Evolutionary conservation across 495 filamentous ascomycete species (phyloP).

Genomic region (Tuber borchii): DNA sequence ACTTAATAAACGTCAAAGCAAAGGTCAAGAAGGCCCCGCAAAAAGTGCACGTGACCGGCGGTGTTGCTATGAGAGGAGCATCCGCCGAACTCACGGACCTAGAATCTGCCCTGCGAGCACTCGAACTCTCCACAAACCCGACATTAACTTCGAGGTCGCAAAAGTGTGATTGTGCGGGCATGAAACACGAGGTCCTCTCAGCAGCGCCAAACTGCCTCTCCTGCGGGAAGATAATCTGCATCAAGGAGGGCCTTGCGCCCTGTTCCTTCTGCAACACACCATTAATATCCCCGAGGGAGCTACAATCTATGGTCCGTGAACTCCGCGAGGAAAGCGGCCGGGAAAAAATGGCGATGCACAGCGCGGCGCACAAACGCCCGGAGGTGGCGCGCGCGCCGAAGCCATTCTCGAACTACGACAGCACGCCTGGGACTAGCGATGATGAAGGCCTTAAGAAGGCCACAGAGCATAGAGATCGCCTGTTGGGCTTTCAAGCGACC

Average conservation of each 20-base stretch:
- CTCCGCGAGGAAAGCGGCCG: constrained; percentile 78
- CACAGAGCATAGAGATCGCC: constrained; percentile 70
- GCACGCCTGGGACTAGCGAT: constrained; percentile 45
- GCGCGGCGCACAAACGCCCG: constrained; percentile 57
- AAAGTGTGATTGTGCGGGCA: constrained; percentile 76
- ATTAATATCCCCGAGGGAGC: constrained; percentile 62
- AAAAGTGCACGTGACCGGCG: constrained; percentile 60
- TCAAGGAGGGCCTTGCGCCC: constrained; percentile 86
- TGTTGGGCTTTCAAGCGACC: constrained; percentile 78
- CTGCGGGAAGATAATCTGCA: constrained; percentile 95
- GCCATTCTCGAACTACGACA: constrained; percentile 47
- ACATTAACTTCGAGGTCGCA: constrained; percentile 53
- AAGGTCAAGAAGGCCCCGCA: constrained; percentile 42
- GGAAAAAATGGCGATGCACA: constrained; percentile 75
- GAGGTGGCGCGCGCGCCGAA: constrained; percentile 53
- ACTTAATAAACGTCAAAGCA: constrained; percentile 55
- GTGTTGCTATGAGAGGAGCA: constrained; percentile 67
- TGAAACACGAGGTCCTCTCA: constrained; percentile 73
- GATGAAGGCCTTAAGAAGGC: constrained; percentile 54
- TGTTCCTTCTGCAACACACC: constrained; percentile 84
- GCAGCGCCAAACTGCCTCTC: constrained; percentile 86
- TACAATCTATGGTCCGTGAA: constrained; percentile 77
- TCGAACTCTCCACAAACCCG: constrained; percentile 87
- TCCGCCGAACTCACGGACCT: constrained; percentile 73
- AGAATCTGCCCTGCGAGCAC: constrained; percentile 80